Conservation (phyloP, 2,329 filamentous ascomycete genomes). For the Fusarium denticulatum region DNA sequence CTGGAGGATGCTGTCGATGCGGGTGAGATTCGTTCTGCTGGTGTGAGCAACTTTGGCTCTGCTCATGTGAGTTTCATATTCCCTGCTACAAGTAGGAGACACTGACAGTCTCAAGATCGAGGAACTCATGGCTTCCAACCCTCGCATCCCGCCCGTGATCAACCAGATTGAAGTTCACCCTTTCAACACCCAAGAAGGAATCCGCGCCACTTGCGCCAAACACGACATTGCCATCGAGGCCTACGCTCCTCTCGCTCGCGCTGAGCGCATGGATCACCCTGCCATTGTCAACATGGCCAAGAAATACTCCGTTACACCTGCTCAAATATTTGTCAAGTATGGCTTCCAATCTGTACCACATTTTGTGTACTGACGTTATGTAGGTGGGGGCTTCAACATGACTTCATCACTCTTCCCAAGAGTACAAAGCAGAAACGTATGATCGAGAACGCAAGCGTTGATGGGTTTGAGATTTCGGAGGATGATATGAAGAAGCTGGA, state of each 20-base stretch:
- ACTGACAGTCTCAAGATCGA: slow-evolving; percentile 60
- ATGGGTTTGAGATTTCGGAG: slow-evolving; percentile 67
- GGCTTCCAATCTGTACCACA: neutral
- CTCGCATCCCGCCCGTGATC: slow-evolving; percentile 71
- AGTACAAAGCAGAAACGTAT: slow-evolving; percentile 71
- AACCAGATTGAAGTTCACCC: slow-evolving; percentile 88
- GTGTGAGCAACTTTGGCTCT: slow-evolving; percentile 82
- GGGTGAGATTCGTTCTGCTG: slow-evolving; percentile 76
- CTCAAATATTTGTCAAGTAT: slow-evolving; percentile 74
- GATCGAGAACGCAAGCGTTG: slow-evolving; percentile 70
- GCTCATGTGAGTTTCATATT: slow-evolving; percentile 66
- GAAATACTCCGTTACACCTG: slow-evolving; percentile 76
- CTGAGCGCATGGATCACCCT: slow-evolving; percentile 74
- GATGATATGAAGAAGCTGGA: slow-evolving; percentile 72
- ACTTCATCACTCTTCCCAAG: slow-evolving; percentile 78
- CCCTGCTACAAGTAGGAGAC: accelerated
- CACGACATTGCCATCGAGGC: slow-evolving; percentile 79
- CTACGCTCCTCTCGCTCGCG: slow-evolving; percentile 80
- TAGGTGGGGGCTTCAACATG: slow-evolving; percentile 81
- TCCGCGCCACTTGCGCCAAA: slow-evolving; percentile 72
- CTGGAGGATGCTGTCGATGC: slow-evolving; percentile 79
- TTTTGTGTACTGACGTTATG: neutral
- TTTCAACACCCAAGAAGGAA: slow-evolving; percentile 78
- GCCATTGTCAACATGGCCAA: slow-evolving; percentile 69
- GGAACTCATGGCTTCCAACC: slow-evolving; percentile 72